A percentile compares a stretch with the other conserved stretches of the same genome.
Evolutionary conservation across 192 early-diverging fungal genomes (phyloP).

Genomic region (Funneliformis geosporum): DNA sequence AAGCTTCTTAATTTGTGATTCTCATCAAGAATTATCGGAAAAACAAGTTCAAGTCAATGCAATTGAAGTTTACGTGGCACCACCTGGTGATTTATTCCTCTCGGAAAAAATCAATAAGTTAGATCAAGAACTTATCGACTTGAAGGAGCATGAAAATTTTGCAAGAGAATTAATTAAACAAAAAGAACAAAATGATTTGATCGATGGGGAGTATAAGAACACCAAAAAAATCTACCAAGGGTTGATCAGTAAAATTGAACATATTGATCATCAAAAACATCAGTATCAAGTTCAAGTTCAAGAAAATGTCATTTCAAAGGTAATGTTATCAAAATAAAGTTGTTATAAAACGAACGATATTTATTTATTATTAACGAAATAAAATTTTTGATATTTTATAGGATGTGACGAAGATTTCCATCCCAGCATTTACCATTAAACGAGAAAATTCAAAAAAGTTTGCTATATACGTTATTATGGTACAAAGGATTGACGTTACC

Average conservation of each 20-base stretch:
- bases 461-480: background rate
- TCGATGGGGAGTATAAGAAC: background rate
- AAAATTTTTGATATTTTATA: background rate
- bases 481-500: background rate
- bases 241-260: background rate
- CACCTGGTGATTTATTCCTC: constrained; percentile 17
- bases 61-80: background rate
- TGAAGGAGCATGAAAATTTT: background rate
- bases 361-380: too few species aligned
- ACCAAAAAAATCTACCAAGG: background rate
- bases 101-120: background rate
- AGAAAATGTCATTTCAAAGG: constrained; percentile 1
- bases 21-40: background rate
- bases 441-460: background rate
- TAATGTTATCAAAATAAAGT: background rate
- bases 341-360: background rate
- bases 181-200: background rate
- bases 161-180: background rate
- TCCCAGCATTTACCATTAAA: background rate
- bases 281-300: background rate
- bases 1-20: background rate
- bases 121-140: background rate
- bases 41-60: background rate
- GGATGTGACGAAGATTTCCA: background rate
- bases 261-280: background rate